Base-by-base conservation (phyloP, 192 early-diverging fungal genomes). In the Coemansia sp. region DNA sequence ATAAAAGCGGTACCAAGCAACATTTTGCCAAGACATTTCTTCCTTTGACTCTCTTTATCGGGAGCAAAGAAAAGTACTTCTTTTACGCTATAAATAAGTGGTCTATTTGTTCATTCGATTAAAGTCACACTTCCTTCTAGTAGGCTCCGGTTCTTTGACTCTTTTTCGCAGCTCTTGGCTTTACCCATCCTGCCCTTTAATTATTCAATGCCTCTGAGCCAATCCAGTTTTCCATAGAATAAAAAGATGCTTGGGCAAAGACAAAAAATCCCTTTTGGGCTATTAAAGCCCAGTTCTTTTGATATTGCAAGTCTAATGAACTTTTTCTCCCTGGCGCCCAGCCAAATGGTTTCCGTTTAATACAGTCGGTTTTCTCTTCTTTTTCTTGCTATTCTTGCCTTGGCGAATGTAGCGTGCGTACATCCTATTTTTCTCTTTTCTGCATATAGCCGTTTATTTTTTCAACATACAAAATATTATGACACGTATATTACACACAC, bases 381-480 rank as follows among this genome's bases (percentile, higher is more conserved):
- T 8, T 35, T 35, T 35, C 8, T 35, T 35, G 32, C 32, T 8
- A 35, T 10, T n/a, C 5, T 45, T 45, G 41, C 15, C 3, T 15
- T 45, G 14, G 41, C 41, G 41, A 45, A 45, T 45, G 41, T 45
- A 45, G 14, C 3, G 39, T 15, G 39, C 14, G 55, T 21, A 32
- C 24, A n/a, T 12, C 23, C 2, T 4, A 21, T 57, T 57, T 56
- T 57, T 27, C 14, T 57, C 29, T 24, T 29, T 21, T 27, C 32
- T 35, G 32, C 32, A 7, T 35, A 35, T 35, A 35, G 7, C 7
- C 32, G 23, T 55, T 23, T 29, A 54, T 12, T 54, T 5, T 27
- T 24, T 55, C 51, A 23, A 37, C 14, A 57, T 57, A 37, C 55
- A 32, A 57, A 17, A 6, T 19, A 57, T 35, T 19, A 57, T 57